These are phyloP conservation scores for Thelephora terrestris DNA, from an alignment of 1,284 basidiomycete species.

Conservation along the genomic window DNA sequence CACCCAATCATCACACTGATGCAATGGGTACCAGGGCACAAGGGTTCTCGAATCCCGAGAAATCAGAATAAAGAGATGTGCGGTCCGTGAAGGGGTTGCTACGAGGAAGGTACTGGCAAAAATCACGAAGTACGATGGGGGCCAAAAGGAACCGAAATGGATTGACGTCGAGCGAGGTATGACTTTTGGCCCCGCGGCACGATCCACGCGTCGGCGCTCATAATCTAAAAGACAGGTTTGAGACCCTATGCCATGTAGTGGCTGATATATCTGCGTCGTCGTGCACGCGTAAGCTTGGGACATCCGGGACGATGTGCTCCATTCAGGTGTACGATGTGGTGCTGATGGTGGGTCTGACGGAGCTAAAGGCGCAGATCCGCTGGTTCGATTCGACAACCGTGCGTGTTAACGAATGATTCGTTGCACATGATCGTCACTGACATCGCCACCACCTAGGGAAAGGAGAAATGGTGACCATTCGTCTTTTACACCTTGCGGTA, in stretches of 20 bases:
- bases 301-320: not conserved
- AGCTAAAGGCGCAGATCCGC: slow-evolving; percentile 1
- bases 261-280: slow-evolving; percentile 30
- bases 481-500: too few species aligned
- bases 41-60: slow-evolving; percentile 27
- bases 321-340: not conserved
- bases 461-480: too few species aligned
- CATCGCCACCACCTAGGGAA: too few species aligned
- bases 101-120: slow-evolving; percentile 20
- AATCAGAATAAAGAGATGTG: slow-evolving; percentile 19
- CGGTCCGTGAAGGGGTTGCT: slow-evolving; percentile 20
- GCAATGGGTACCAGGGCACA: too few species aligned
- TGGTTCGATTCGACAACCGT: not conserved
- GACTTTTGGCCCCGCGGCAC: not conserved
- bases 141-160: slow-evolving; percentile 8
- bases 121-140: slow-evolving; percentile 35
- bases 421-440: too few species aligned
- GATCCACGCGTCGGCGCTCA: not conserved
- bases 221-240: slow-evolving; percentile 28
- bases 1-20: too few species aligned
- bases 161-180: slow-evolving; percentile 15
- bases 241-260: slow-evolving; percentile 32
- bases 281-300: not conserved
- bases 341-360: slow-evolving; percentile 1
- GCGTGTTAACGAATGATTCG: too few species aligned